Evolutionary conservation across 768 basidiomycete genomes (phyloP).

Genomic region (Suillus subluteus): DNA sequence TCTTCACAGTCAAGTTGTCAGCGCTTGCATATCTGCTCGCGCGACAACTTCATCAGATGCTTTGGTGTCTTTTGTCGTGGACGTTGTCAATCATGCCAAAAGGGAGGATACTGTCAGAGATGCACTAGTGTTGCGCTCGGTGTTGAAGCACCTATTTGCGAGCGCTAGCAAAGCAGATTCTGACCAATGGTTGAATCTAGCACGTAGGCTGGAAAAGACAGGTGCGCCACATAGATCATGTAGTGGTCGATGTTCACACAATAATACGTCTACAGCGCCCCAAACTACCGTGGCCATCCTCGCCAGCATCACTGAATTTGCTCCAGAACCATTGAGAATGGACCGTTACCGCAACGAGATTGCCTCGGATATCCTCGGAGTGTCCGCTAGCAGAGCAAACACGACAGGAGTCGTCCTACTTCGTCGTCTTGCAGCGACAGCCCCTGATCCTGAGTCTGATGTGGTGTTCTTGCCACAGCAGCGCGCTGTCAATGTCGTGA

Average conservation of each 20-base stretch:
- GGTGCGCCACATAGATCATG: slow-evolving; percentile 45
- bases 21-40: slow-evolving; percentile 35
- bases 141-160: slow-evolving; percentile 63
- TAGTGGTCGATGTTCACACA: slow-evolving; percentile 7
- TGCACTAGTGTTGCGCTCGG: slow-evolving; percentile 57
- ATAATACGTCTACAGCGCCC: slow-evolving; percentile 52
- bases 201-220: slow-evolving; percentile 60
- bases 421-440: slow-evolving; percentile 68
- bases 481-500: slow-evolving; percentile 85
- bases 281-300: slow-evolving; percentile 70
- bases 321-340: slow-evolving; percentile 70
- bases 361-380: slow-evolving; percentile 76
- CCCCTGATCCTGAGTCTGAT: slow-evolving; percentile 80
- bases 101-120: slow-evolving; percentile 54
- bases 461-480: slow-evolving; percentile 83
- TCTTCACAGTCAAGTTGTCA: slow-evolving; percentile 53
- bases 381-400: slow-evolving; percentile 64
- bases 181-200: slow-evolving; percentile 78
- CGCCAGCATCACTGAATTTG: slow-evolving; percentile 58
- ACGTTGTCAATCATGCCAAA: slow-evolving; percentile 35
- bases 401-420: slow-evolving; percentile 70
- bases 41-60: slow-evolving; percentile 20
- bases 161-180: slow-evolving; percentile 66
- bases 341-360: slow-evolving; percentile 89
- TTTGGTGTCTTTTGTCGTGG: slow-evolving; percentile 34